A percentile compares a stretch with the other conserved stretches of the same genome.
phyloP scores from a whole-genome alignment of 148 eudicot species.

The Persicaria maculosa region DNA sequence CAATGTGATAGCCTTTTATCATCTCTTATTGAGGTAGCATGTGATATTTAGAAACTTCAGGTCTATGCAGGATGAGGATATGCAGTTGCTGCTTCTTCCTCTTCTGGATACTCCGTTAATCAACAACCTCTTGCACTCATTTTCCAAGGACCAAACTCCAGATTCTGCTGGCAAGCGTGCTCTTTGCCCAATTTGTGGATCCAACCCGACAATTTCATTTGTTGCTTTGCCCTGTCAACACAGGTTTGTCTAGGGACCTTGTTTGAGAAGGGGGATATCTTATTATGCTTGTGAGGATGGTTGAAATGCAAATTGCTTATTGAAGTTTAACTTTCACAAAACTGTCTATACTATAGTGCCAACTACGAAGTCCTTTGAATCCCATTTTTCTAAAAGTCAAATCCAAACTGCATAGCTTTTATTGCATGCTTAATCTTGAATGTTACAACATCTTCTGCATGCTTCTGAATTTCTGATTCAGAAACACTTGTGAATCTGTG shows the following conservation, averaged over 20 bases:
- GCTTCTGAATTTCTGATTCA: too few relatives aligned
- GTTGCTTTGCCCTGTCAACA: slow-evolving; percentile 92
- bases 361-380: too few relatives aligned
- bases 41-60: slow-evolving; percentile 4
- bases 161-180: slow-evolving; percentile 42
- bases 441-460: too few relatives aligned
- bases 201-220: slow-evolving; percentile 72
- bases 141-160: slow-evolving; percentile 69
- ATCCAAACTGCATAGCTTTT: too few relatives aligned
- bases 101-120: slow-evolving; percentile 85
- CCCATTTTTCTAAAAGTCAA: too few relatives aligned
- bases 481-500: too few relatives aligned
- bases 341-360: too few relatives aligned
- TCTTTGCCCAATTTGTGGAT: slow-evolving; percentile 78
- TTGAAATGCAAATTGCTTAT: background rate
- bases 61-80: slow-evolving; percentile 90
- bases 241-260: slow-evolving; percentile 41
- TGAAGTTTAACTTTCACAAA: background rate
- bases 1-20: background rate
- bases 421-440: too few relatives aligned
- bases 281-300: background rate
- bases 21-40: background rate
- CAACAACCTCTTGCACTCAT: slow-evolving; percentile 60
- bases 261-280: background rate
- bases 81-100: slow-evolving; percentile 89